Conservation (phyloP, 768 basidiomycete species). For the Pisolithus albus region DNA sequence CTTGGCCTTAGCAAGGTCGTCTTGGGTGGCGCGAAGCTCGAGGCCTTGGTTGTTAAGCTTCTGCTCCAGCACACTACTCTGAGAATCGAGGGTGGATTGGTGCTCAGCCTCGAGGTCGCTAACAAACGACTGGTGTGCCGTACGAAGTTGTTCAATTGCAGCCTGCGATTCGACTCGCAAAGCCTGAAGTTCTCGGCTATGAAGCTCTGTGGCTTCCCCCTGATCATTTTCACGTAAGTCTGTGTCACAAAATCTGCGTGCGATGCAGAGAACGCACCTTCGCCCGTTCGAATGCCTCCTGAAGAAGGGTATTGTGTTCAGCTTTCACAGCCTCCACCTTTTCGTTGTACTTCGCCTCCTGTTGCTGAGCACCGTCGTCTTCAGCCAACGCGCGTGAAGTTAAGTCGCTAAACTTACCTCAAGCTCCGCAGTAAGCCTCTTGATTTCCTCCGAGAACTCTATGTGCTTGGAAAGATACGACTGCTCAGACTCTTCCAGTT, state of each 20-base stretch:
- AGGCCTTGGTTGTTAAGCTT: constrained; percentile 53
- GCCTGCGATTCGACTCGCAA: constrained; percentile 61
- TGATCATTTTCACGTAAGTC: constrained; percentile 24
- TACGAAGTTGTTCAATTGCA: constrained; percentile 63
- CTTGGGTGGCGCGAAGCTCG: constrained; percentile 79
- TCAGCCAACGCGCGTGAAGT: background rate
- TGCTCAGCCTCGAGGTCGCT: constrained; percentile 62
- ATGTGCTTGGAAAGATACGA: constrained; percentile 42
- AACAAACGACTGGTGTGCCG: constrained; percentile 52
- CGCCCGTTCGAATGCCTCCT: constrained; percentile 70
- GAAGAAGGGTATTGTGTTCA: constrained; percentile 54
- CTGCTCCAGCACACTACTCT: constrained; percentile 55
- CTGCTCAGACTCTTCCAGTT: constrained; percentile 49
- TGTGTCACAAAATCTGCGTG: background rate
- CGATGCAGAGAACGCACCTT: constrained; percentile 43
- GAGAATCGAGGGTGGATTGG: constrained; percentile 48
- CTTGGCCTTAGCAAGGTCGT: constrained; percentile 77
- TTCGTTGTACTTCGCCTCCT: constrained; percentile 61
- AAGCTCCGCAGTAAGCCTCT: constrained; percentile 52
- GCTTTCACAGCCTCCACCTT: constrained; percentile 61
- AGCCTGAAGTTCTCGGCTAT: constrained; percentile 62
- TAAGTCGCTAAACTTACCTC: constrained; percentile 40
- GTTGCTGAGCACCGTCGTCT: constrained; percentile 37
- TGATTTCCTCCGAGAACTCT: constrained; percentile 49
- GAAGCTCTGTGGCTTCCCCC: constrained; percentile 65